Conservation (phyloP, 768 basidiomycete genomes). For the Trichaptum fuscoviolaceum region DNA sequence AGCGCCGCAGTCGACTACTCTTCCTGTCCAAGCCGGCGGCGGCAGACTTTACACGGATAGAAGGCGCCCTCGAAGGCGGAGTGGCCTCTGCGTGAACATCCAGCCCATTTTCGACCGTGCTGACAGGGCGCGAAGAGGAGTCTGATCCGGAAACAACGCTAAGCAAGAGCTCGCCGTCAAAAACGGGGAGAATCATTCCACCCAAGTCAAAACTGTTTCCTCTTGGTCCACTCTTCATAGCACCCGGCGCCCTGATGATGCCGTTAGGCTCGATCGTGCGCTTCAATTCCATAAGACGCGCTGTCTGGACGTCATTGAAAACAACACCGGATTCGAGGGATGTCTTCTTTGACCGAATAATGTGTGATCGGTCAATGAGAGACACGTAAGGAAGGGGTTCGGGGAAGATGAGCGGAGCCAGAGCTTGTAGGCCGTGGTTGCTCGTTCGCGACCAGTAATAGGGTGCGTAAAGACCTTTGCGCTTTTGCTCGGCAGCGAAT, state of each 20-base stretch:
- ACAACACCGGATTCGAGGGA: constrained; percentile 45
- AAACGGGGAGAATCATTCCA: constrained; percentile 68
- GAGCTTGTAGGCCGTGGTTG: constrained; percentile 30
- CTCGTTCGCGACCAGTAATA: constrained; percentile 60
- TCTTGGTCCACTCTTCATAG: constrained; percentile 7
- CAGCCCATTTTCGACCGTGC: constrained; percentile 41
- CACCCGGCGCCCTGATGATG: constrained; percentile 30
- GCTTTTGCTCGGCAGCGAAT: constrained; percentile 65
- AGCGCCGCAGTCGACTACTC: constrained; percentile 65
- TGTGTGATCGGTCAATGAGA: constrained; percentile 60
- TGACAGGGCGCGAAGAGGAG: constrained; percentile 64
- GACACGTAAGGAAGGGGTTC: constrained; percentile 65
- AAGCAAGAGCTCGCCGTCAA: constrained; percentile 69
- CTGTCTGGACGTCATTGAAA: constrained; percentile 52
- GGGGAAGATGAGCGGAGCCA: constrained; percentile 68
- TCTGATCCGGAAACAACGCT: constrained; percentile 53
- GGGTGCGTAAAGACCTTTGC: constrained; percentile 72
- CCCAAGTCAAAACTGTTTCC: constrained; percentile 33
- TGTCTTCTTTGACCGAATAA: constrained; percentile 65
- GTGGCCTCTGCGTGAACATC: constrained; percentile 25
- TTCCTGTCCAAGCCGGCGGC: constrained; percentile 71
- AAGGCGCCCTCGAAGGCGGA: constrained; percentile 54
- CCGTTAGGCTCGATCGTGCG: constrained; percentile 5
- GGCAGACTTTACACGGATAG: constrained; percentile 73
- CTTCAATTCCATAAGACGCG: constrained; percentile 44